Evolutionary conservation across 2,329 filamentous ascomycete genomes (phyloP), one percentile per base, ranked within the genome.

Genomic region (Hypoxylon sp.): DNA sequence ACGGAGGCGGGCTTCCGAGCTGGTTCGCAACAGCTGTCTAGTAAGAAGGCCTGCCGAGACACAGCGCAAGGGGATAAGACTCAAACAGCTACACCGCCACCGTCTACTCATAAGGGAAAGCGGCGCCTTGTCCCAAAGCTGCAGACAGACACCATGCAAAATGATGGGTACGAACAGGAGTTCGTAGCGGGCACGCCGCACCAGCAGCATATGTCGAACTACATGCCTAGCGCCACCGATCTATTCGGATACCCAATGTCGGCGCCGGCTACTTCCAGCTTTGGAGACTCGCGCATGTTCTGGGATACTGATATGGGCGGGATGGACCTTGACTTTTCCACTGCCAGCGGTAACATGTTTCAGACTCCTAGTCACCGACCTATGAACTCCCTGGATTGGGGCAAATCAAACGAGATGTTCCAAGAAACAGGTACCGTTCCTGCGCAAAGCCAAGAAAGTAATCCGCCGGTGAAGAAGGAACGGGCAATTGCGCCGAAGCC

Each of bases 171-270:
- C 76, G 82, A 81, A 73, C 84, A 85, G 72, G 86, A 87, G 74
- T 86, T 87, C 66, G 77, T 83, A 75, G 81, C 80, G 27, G 80
- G 80, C 59, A 80, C 83, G n/a, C 80, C 85, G 44, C 83, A 83
- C 62, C 84, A 86, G 71, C 79, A 79, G 51, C 83, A 84, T 47
- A 81, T 88, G 78, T 76, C 81, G 29, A 77, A 77, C 10, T 84
- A 85, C 70, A 81, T 85, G 71, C 80, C 81, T 17, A 80, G 81
- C 21, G 80, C 84, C 11, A 81, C 81, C 60, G 88, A 90, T 71
- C 82, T 90, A 77, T 90, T 89, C 75, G 82, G 82, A 27, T 89
- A 88, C 74, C 86, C 88, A 29, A 81, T 90, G 77, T 87, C 88
- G n/a, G 87, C 86, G 2, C 85, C 87, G 19, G 83, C 83, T 32